Conservation (phyloP, 2,329 filamentous ascomycete genomes). For the Trematosphaeria pertusa region DNA sequence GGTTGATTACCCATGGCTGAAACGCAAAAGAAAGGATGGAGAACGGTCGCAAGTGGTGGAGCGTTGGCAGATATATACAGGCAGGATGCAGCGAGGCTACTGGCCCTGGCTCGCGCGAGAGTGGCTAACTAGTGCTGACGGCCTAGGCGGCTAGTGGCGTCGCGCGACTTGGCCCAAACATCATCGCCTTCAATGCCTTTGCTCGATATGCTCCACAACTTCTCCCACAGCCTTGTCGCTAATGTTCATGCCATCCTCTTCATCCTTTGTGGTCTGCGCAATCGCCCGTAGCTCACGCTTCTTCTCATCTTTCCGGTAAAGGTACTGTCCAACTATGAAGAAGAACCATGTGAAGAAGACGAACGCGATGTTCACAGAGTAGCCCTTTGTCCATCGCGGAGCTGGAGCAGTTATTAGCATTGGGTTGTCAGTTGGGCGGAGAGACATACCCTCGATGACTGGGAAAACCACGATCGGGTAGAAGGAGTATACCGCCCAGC, state of each 20-base stretch:
- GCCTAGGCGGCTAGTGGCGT: no score
- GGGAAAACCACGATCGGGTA: slow-evolving; percentile 46
- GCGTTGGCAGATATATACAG: no score
- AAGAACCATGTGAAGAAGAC: slow-evolving; percentile 54
- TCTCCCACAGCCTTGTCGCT: slow-evolving; percentile 28
- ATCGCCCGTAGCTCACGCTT: slow-evolving; percentile 21
- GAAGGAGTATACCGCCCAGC: slow-evolving; percentile 45
- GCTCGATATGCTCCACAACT: slow-evolving; percentile 29
- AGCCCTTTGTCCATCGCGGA: slow-evolving; percentile 58
- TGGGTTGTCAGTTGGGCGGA: not conserved
- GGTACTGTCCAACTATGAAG: slow-evolving; percentile 48
- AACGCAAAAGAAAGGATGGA: no score
- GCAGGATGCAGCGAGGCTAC: no score
- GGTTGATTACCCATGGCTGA: slow-evolving; percentile 13
- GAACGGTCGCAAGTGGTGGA: no score
- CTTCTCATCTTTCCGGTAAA: slow-evolving; percentile 45
- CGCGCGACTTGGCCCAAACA: no score
- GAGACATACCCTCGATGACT: slow-evolving; percentile 35
- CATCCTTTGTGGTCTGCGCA: slow-evolving; percentile 26
- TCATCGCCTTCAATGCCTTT: slow-evolving; percentile 20
- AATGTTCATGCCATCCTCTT: slow-evolving; percentile 31
- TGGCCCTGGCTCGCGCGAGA: no score
- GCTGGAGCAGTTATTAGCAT: slow-evolving; percentile 25
- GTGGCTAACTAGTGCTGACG: no score
- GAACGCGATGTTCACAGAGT: slow-evolving; percentile 57